Base-by-base conservation (phyloP, 148 eudicot species). In the Cornus florida region DNA sequence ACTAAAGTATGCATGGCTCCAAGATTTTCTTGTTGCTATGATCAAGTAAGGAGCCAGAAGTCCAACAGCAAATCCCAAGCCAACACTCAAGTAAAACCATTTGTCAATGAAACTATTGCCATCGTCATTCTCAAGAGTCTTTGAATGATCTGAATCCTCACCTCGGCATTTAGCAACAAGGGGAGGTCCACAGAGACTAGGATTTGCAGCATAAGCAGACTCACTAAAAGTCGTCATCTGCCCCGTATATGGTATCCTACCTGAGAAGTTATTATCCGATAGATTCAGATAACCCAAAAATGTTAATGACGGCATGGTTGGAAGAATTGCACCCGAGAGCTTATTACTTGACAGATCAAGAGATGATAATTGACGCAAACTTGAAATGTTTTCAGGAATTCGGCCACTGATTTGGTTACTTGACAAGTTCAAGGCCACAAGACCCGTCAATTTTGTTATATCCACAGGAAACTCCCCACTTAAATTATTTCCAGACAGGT, bases 311-410 rank as follows among this genome's bases (percentile, higher is more conserved):
- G 87, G 70, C 72, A 88, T 71, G 86, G 87, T 81, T 50, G 79
- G n/a, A 20, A 91, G 93, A 74, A 90, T 84, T 43, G 73, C 57
- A 23, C 93, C 89, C 0, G 83, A 20, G n/a, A 90, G 84, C 24
- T 48, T 68, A 66, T 90, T 90, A 33, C 81, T 80, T 10, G 92
- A 89, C 9, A 91, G 62, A 75, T 86, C 90, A 67, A 91, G 90
- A 4, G 86, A 84, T 23, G 50, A 80, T 81, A 81, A 68, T 24
- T 59, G 57, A 20, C 6, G 50, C 70, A 82, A 73, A 22, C 76
- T 78, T 22, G 77, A 86, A 72, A 88, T 89, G 35, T 62, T 75
- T 23, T 62, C 64, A 0, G 89, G 91, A 53, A 91, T 91, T 4
- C 41, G 74, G 67, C 91, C 90, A 14, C 53, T 83, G n/a, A 91